Evolutionary conservation across 371 early-diverging fungal genomes (phyloP), one percentile per base, ranked within the genome.

Genomic region (Mortierella sp.): DNA sequence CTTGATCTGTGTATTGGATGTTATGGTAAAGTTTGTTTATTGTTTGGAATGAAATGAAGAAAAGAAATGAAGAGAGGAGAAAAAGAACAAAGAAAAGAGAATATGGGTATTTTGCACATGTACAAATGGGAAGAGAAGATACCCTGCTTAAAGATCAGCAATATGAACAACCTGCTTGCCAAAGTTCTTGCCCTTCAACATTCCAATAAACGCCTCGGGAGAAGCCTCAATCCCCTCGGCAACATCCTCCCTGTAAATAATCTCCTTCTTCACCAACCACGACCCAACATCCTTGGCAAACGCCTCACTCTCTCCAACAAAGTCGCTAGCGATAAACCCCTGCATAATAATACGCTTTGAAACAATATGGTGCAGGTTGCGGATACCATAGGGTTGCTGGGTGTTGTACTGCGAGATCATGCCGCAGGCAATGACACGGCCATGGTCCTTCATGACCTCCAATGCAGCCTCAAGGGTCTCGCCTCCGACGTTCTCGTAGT

Each of bases 401-500:
- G 83, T 86, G 76, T 95, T 94, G 89, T 95, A 95, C 81, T 91
- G 90, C 16, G 92, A 90, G 80, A 95, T 94, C 89, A 90, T 91
- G 37, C 94, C 94, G 75, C 91, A 90, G 43, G 85, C 86, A 70
- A 88, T 77, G 79, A 94, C 86, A 31, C 95, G 91, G 1, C 91
- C 93, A 71, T 89, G 77, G 28, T 40, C 28, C 82, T 92, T 92
- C 87, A 90, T 88, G 54, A 78, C 72, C 37, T 80, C 73, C 51
- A 94, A 81, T 0, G 89, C 93, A 1, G 91, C 92, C 53, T 95
- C 95, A 16, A 95, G 89, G 72, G 89, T 89, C 83, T 92, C 91
- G 46, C 94, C 95, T 44, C 95, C 95, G n/a, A 95, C 94, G 75
- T 93, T 92, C 59, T 94, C 94, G 82, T 88, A 95, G 88, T 92